phyloP scores from a whole-genome alignment of 495 filamentous ascomycete genomes.

The Beverwykella pulmonaria region DNA sequence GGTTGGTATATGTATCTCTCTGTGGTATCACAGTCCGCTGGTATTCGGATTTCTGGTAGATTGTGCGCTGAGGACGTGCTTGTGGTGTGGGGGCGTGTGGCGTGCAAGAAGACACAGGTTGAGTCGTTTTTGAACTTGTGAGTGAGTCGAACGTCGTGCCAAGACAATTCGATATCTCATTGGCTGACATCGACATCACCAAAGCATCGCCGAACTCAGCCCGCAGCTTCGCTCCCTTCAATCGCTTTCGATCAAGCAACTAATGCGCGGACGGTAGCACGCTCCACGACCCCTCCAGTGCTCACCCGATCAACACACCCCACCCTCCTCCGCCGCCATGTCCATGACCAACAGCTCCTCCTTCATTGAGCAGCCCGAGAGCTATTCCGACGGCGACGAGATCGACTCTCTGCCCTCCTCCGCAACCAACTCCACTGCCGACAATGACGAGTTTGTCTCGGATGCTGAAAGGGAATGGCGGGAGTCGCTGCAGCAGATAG shows the following conservation, averaged over 20 bases:
- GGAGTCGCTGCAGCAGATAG: conserved; percentile 86
- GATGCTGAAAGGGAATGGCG: conserved; percentile 91
- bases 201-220: background rate
- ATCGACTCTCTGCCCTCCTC: conserved; percentile 79
- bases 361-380: conserved; percentile 32
- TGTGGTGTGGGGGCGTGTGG: conserved; percentile 1
- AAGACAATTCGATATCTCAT: conserved; percentile 17
- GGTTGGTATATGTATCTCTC: conserved; percentile 2
- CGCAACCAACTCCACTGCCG: conserved; percentile 59
- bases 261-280: background rate
- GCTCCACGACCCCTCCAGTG: background rate
- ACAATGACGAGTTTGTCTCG: conserved; percentile 45
- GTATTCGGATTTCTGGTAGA: background rate
- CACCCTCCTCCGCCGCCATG: conserved; percentile 5
- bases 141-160: conserved; percentile 10
- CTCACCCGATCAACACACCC: background rate
- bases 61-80: conserved; percentile 1
- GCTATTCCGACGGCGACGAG: conserved; percentile 60
- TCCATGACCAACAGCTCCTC: conserved; percentile 35
- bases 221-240: background rate
- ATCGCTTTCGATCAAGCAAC: too few species aligned
- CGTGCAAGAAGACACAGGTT: background rate
- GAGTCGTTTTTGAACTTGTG: background rate
- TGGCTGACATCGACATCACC: conserved; percentile 11
- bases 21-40: background rate